These are phyloP conservation scores for Styphnolobium japonicum DNA, from an alignment of 306 rosid genomes.

Conservation along the genomic window DNA sequence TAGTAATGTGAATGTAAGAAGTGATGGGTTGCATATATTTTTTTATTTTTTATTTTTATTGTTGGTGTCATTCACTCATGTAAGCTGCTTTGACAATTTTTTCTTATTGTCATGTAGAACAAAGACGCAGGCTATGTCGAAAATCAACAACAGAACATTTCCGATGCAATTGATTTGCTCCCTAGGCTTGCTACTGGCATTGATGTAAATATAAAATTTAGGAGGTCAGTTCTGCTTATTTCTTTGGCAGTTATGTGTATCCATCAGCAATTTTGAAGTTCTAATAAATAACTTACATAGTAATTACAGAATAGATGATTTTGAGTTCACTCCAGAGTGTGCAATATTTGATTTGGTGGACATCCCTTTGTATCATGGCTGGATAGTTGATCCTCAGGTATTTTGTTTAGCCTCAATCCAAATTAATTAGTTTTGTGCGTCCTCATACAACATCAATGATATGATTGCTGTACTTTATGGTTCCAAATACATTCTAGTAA, in stretches of 20 bases:
- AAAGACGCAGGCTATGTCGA: slow-evolving; percentile 83
- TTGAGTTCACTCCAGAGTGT: slow-evolving; percentile 96
- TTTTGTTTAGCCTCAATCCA: slow-evolving; percentile 22
- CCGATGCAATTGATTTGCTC: slow-evolving; percentile 97
- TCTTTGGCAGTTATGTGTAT: slow-evolving; percentile 7
- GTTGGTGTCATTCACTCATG: slow-evolving; percentile 5
- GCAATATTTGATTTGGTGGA: slow-evolving; percentile 97
- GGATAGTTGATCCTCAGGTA: slow-evolving; percentile 97
- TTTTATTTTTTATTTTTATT: too few species aligned
- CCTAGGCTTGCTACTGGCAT: slow-evolving; percentile 99
- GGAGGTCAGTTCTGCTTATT: slow-evolving; percentile 52
- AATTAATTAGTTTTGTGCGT: not conserved
- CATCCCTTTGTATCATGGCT: slow-evolving; percentile 96
- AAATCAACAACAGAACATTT: slow-evolving; percentile 94
- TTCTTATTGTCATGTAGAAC: slow-evolving; percentile 50
- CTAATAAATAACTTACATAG: slow-evolving; percentile 26
- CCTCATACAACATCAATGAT: not conserved
- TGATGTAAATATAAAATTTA: slow-evolving; percentile 92
- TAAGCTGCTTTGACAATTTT: slow-evolving; percentile 12
- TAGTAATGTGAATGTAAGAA: slow-evolving; percentile 72
- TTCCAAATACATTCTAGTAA: not conserved
- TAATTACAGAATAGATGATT: slow-evolving; percentile 80
- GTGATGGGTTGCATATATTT: not conserved
- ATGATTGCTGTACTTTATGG: not conserved
- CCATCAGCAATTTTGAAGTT: slow-evolving; percentile 22